These are phyloP conservation scores for Penicillium brevicompactum DNA, from an alignment of 2,329 filamentous ascomycete genomes.

Conservation along the genomic window DNA sequence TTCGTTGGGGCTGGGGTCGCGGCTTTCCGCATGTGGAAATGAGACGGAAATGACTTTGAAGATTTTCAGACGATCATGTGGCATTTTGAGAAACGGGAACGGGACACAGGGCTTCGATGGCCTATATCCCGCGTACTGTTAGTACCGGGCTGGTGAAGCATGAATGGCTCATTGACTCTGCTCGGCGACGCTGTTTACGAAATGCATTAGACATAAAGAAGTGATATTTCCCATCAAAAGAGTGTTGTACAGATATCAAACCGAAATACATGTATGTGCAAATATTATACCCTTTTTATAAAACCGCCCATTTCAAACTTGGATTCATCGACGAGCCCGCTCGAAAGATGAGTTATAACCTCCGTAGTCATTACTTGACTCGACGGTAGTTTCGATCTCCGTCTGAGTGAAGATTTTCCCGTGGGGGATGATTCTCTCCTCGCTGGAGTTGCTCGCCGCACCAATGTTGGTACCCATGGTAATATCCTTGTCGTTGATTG, in stretches of 20 bases:
- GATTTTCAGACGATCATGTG: background rate
- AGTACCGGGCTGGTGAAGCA: background rate
- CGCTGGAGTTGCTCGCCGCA: constrained; percentile 23
- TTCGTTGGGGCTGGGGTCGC: constrained; percentile 17
- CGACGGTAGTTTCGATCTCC: constrained; percentile 35
- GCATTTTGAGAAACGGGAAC: background rate
- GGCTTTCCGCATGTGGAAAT: constrained; percentile 1
- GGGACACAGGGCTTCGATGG: background rate
- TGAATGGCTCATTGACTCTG: background rate
- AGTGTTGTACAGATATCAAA: background rate
- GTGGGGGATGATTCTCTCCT: constrained; percentile 34
- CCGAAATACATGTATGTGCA: constrained; percentile 3
- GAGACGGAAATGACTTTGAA: background rate
- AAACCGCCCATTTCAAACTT: background rate
- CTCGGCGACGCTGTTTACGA: background rate
- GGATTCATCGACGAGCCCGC: constrained; percentile 10
- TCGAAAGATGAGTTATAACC: constrained; percentile 8
- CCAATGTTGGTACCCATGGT: constrained; percentile 27
- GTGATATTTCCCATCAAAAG: background rate
- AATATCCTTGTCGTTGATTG: constrained; percentile 17
- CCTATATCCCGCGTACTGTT: background rate
- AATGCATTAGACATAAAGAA: background rate
- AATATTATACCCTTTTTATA: constrained; percentile 6
- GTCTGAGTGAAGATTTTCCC: constrained; percentile 36
- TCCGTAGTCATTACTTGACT: constrained; percentile 16